Evolutionary conservation across 108 stramenopile species (phyloP).

Genomic region (Tribonema minus): DNA sequence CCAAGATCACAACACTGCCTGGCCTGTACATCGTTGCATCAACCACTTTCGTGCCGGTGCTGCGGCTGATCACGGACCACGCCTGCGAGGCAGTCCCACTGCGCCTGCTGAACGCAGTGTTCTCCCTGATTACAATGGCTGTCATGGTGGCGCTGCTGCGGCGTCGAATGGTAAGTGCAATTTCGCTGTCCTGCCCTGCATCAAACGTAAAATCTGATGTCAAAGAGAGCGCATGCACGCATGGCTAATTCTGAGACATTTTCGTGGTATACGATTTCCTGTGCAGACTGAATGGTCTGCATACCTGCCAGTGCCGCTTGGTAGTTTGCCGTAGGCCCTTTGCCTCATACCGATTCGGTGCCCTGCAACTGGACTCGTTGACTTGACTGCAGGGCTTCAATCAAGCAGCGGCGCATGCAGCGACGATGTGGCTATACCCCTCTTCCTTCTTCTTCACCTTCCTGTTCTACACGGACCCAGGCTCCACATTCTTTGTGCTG

Average conservation of each 20-base stretch:
- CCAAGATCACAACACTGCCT: slow-evolving; percentile 43
- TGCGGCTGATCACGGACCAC: too few species aligned
- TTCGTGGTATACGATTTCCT: too few species aligned
- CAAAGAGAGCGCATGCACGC: too few species aligned
- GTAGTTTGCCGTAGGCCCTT: too few species aligned
- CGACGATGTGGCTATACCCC: slow-evolving; percentile 27
- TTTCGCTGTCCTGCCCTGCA: too few species aligned
- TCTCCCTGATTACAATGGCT: slow-evolving; percentile 2
- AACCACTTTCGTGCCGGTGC: too few species aligned
- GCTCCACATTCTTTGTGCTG: slow-evolving; percentile 26
- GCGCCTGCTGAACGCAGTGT: slow-evolving; percentile 18
- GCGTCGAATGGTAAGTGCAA: slow-evolving; percentile 17
- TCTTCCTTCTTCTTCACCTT: slow-evolving; percentile 27
- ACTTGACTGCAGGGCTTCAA: background rate
- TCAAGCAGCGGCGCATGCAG: slow-evolving; percentile 32
- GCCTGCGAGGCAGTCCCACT: background rate
- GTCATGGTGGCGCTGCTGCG: slow-evolving; percentile 8
- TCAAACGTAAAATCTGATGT: too few species aligned
- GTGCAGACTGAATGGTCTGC: too few species aligned
- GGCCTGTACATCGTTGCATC: slow-evolving; percentile 27
- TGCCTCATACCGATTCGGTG: too few species aligned
- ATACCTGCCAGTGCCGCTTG: too few species aligned
- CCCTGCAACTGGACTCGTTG: too few species aligned
- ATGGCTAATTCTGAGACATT: too few species aligned
- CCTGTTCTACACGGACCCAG: slow-evolving; percentile 40